Evolutionary conservation across 495 filamentous ascomycete genomes (phyloP), one percentile per base, ranked within the genome.

Genomic region (Penicillium canariense): DNA sequence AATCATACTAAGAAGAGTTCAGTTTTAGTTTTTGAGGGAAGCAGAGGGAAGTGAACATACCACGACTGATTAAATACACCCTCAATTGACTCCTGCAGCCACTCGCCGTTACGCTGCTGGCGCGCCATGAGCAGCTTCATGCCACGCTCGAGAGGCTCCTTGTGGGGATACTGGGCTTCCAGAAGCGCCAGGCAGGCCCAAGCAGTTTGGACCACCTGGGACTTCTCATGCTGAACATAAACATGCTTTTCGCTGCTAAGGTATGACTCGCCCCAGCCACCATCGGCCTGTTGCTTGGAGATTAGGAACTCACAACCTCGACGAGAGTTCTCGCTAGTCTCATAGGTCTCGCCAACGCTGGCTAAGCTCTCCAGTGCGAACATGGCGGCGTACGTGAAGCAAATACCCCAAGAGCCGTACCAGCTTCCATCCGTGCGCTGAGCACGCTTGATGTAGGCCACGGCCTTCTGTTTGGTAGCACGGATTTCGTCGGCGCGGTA

Each of bases 1-100:
- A 51, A 98, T 98, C 93, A 97, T 97, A 72, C 86, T 89, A 61
- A 26, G 54, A 48, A 10, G 8, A 28, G 14, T 51, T 68, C 89
- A 95, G 77, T 91, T 34, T 11, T 4, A 50, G n/a, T 32, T 88
- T 90, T 82, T 88, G 87, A 71, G 69, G 75, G 45, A 38, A 2
- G 30, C 23, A 31, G 30, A 46, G 11, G 3, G 10, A 27, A 11
- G 5, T 22, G 8, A 10, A 82, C 83, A 71, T 63, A 87, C 84
- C 94, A 97, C 64, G 85, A 96, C 76, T 97, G 96, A 73, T 98
- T 98, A 76, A 98, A 98, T 11, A 98, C 94, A 6, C 94, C 94
- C 65, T 98, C 94, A 61, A 98, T 97, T 0, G 84, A 85, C 72
- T 98, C 94, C 65, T 97, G 93, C 56, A 87, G 69, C 94, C 94